A percentile compares a stretch with the other conserved stretches of the same genome.
These are phyloP conservation scores for Dothidotthia symphoricarpi DNA, from an alignment of 2,329 filamentous ascomycete species.

Conservation along the genomic window DNA sequence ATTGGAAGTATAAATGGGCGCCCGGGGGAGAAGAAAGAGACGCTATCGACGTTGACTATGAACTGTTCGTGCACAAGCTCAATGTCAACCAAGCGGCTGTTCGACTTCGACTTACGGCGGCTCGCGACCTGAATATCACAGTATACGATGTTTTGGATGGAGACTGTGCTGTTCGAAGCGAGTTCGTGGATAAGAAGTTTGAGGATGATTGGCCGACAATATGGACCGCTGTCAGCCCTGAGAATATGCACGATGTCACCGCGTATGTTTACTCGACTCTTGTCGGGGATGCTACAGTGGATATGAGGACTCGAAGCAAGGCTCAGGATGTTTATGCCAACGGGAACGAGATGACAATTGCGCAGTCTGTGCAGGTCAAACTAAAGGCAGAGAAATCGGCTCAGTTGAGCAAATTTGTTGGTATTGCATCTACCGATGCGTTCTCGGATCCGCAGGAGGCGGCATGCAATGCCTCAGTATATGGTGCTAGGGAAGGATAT, in stretches of 20 bases:
- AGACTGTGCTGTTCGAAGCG: slow-evolving; percentile 63
- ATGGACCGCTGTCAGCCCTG: slow-evolving; percentile 64
- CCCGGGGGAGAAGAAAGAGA: slow-evolving; percentile 47
- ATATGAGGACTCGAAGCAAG: slow-evolving; percentile 45
- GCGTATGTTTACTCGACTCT: slow-evolving; percentile 59
- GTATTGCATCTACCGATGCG: slow-evolving; percentile 66
- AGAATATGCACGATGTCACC: slow-evolving; percentile 61
- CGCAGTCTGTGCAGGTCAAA: slow-evolving; percentile 57
- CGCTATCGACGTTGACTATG: slow-evolving; percentile 61
- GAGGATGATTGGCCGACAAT: slow-evolving; percentile 56
- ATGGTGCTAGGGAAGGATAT: slow-evolving; percentile 56
- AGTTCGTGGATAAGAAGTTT: slow-evolving; percentile 56
- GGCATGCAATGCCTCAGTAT: slow-evolving; percentile 56
- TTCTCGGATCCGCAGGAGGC: slow-evolving; percentile 57
- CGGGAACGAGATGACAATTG: slow-evolving; percentile 62
- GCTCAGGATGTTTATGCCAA: slow-evolving; percentile 52
- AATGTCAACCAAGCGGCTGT: slow-evolving; percentile 62
- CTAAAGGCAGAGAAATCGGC: slow-evolving; percentile 55
- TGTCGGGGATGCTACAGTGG: slow-evolving; percentile 47
- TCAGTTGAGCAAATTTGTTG: slow-evolving; percentile 65
- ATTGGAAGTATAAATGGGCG: slow-evolving; percentile 66
- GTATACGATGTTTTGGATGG: slow-evolving; percentile 69
- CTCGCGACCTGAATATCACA: slow-evolving; percentile 53
- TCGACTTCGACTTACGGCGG: slow-evolving; percentile 58
- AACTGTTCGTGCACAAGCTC: slow-evolving; percentile 65